Evolutionary conservation across 2,329 filamentous ascomycete species (phyloP), one percentile per base, ranked within the genome.

Genomic region (Didymella pomorum): DNA sequence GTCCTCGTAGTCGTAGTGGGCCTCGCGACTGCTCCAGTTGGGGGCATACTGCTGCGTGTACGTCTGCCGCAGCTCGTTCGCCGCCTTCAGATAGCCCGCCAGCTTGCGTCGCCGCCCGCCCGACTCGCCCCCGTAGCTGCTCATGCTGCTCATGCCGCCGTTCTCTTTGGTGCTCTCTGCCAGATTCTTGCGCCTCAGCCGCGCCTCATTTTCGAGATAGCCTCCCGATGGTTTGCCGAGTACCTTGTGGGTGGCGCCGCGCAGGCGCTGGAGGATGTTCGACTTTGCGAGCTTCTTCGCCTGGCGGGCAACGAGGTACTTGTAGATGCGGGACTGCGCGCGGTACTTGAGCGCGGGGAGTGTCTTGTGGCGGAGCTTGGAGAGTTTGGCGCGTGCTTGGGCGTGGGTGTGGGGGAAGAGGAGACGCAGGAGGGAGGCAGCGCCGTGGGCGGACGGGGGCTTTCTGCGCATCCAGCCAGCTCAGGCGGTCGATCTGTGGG

Each of bases 81-180:
- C 89, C 49, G 88, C 87, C 71, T 86, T 89, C 53, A 91, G 72
- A 71, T 90, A 90, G 12, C 86, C 87, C 31, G 90, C 91, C 42
- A 97, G 80, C 81, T 89, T 96, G 76, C 85, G 89, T 67, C 94
- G 84, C 64, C 92, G 82, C n/a, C 87, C 84, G 1, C 93, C 92
- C 33, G 85, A 83, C 78, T 93, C 80, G 71, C 72, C 64, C 57
- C 74, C 66, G 66, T 73, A 72, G 69, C 63, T 71, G 52, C 71
- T 67, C 71, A 76, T 72, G 26, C 53, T 53, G 47, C 29, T 31
- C 29, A 16, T 31, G 29, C 29, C 29, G 29, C 3, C 26, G 4
- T 10, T 28, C 26, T 28, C 26, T 28, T 28, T 31, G 12, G 29
- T 31, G 31, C 57, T 55, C 51, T 69, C 66, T 52, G 60, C 74